Evolutionary conservation across 306 rosid genomes (phyloP), one percentile per base, ranked within the genome.

Genomic region (Sindora glabra): DNA sequence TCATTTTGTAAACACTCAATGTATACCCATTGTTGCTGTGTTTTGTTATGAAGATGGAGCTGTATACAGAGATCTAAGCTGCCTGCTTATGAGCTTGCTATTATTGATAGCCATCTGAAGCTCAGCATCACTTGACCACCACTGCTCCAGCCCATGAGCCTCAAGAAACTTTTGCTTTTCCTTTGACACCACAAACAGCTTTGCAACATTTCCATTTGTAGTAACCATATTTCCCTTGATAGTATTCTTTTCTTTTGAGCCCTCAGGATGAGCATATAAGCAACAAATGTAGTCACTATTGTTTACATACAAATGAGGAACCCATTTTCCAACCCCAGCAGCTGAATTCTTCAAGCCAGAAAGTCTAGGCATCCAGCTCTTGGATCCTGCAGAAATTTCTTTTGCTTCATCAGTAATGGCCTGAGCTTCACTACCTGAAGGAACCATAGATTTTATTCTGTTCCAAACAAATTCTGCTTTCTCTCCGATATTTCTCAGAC

Each of bases 41-140:
- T 61, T 47, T 55, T 61, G 36, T 16, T 58, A 73, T 18, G 86
- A 65, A 72, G 89, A 64, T 67, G 88, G 77, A 34, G 67, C 63
- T 34, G 56, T 58, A 58, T 86, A 81, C 50, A 89, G 69, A 42
- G 99, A 94, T 70, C 83, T 77, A 56, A 94, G 80, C 67, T 94
- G 97, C 59, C 80, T 80, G 76, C 80, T 92, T 59, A 92, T 86
- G 64, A 92, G 90, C 70, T 79, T 89, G 59, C 97, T 92, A 13
- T 75, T 85, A 29, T 86, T 83, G 24, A 80, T 80, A 70, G 85
- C 94, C 72, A 82, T 59, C 51, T 86, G 89, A 77, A 86, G 94
- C 52, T 89, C 89, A 65, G 84, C 72, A 65, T 86, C 96, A 56
- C 87, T 91, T 25, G 99, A 89, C 97, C 97, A 94, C 99, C 99